Base-by-base conservation (phyloP, 345 rosid species). In the Linum trigynum region DNA sequence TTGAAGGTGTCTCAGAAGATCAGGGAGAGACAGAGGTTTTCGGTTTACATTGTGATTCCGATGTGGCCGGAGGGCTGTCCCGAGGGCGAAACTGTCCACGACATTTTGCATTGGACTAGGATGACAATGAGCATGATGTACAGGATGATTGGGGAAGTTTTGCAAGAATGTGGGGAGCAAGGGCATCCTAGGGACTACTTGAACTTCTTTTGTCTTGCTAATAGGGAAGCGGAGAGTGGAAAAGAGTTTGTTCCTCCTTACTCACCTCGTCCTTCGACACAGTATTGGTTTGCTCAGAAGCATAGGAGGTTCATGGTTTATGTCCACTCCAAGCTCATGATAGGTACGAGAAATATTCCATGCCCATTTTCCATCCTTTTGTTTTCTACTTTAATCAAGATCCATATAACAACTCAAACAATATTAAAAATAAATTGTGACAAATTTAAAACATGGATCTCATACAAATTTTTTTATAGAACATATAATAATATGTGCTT, bases 1-100 rank as follows among this genome's bases (percentile, higher is more conserved):
- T 86, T 92, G 0, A 87, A 92, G 74, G 71, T 86, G 3, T 90
- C 66, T 0, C 76, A 70, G 39, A 92, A 89, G 76, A 87, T 89
- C 39, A 80, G 68, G 23, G 81, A 78, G 0, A 82, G 65, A 43
- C 81, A 90, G 78, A 85, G 94, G 55, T 90, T 92, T 76, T 80
- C 96, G 0, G 90, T 78, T 50, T 92, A 92, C 65, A 78, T 92
- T 38, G 57, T 90, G 79, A 85, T 92, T 57, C 96, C 98, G 10
- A 89, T 92, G 98, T 92, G 98, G 96, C 96, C 98, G 3, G 98
- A 89, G 78, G 97, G 96, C 23, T 76, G 77, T 38, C 90, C 97
- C 0, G 94, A 83, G 38, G 87, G 97, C 58, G 91, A 90, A 39
- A 68, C 91, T 0, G 97, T 90, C 14, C 84, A 82, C 66, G 98